Conservation (phyloP, 2,329 filamentous ascomycete species). For the Curvularia lunata region DNA sequence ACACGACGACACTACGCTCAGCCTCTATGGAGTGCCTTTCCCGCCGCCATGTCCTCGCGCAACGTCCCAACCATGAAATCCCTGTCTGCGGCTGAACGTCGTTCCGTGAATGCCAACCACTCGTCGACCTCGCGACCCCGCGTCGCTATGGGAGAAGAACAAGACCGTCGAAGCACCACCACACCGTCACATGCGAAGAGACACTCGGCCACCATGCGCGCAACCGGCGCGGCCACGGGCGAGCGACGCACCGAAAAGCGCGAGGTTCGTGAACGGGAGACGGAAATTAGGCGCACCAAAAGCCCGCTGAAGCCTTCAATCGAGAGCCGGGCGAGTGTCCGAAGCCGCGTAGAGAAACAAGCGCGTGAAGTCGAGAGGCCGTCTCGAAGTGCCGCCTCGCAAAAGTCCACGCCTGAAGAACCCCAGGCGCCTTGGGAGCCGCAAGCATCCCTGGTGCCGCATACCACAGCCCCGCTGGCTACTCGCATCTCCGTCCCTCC, state of each 20-base stretch:
- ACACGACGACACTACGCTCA: constrained; percentile 14
- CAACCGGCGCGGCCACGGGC: constrained; percentile 20
- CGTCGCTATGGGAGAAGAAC: constrained; percentile 45
- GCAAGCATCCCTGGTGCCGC: constrained; percentile 74
- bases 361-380: constrained; percentile 34
- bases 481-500: constrained; percentile 68
- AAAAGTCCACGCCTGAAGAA: constrained; percentile 37
- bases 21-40: constrained; percentile 35
- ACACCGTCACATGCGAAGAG: constrained; percentile 40
- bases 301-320: constrained; percentile 47
- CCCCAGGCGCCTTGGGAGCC: constrained; percentile 71
- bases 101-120: constrained; percentile 41
- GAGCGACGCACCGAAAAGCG: constrained; percentile 47
- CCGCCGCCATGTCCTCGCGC: constrained; percentile 43
- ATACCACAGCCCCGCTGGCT: constrained; percentile 74
- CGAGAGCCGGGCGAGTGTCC: constrained; percentile 43
- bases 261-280: constrained; percentile 47
- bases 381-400: constrained; percentile 26
- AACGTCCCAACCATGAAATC: constrained; percentile 40
- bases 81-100: constrained; percentile 40
- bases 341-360: constrained; percentile 43
- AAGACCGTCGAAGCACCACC: constrained; percentile 32
- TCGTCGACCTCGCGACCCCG: constrained; percentile 46
- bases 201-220: constrained; percentile 31
- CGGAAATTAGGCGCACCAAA: constrained; percentile 42